A percentile compares a stretch with the other conserved stretches of the same genome.
These are phyloP conservation scores for Ophiostoma quercus DNA, from an alignment of 2,329 filamentous ascomycete species.

Conservation along the genomic window DNA sequence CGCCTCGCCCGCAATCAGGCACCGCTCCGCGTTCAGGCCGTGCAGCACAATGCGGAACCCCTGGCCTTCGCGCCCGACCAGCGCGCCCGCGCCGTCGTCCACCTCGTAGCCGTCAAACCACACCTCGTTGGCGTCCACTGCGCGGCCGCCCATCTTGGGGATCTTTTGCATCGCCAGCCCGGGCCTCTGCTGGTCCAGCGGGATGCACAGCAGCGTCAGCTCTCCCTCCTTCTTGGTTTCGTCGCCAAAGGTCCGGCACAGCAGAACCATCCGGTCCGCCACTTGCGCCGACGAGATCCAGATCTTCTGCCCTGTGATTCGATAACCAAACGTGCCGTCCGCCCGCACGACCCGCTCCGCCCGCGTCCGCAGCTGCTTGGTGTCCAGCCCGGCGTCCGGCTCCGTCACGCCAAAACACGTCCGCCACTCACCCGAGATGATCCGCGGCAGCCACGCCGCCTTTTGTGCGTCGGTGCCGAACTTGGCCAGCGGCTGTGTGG, in stretches of 20 bases:
- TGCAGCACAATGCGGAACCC: constrained; percentile 76
- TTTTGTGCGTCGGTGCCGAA: constrained; percentile 65
- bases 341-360: constrained; percentile 52
- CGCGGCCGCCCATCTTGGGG: constrained; percentile 78
- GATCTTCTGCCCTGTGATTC: constrained; percentile 66
- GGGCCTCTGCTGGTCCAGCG: constrained; percentile 57
- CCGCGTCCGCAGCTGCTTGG: constrained; percentile 61
- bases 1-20: constrained; percentile 71
- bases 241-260: constrained; percentile 57
- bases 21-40: constrained; percentile 75
- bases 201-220: constrained; percentile 72
- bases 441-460: constrained; percentile 58
- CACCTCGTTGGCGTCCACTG: constrained; percentile 79
- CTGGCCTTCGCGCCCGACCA: constrained; percentile 67
- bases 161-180: constrained; percentile 65
- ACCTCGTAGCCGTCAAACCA: constrained; percentile 78
- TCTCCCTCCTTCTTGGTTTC: constrained; percentile 47
- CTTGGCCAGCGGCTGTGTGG: constrained; percentile 67
- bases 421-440: constrained; percentile 66
- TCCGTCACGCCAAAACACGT: constrained; percentile 84
- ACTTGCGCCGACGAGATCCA: constrained; percentile 87
- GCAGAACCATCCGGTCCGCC: constrained; percentile 74
- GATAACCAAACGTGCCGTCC: constrained; percentile 45
- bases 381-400: constrained; percentile 74
- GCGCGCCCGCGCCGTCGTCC: constrained; percentile 39